Evolutionary conservation across 2,329 filamentous ascomycete species (phyloP), one percentile per base, ranked within the genome.

Genomic region (Trichoderma hamatum): DNA sequence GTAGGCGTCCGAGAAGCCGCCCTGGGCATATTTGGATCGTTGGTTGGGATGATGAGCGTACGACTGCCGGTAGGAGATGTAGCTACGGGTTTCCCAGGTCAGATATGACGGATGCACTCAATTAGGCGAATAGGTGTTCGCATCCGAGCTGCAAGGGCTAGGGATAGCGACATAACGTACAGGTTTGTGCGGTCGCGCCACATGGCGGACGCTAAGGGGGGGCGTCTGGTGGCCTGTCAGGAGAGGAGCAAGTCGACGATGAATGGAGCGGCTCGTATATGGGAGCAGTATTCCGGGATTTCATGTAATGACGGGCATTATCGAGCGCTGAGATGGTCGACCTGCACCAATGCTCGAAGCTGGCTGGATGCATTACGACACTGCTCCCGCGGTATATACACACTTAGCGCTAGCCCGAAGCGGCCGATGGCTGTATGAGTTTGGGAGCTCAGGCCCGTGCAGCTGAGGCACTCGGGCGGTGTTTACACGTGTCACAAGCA

Each of bases 101-200:
- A 61, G 61, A 52, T 54, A 61, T 73, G 58, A 71, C 66, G 68
- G 61, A 43, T 66, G 46, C 34, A 54, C 52, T 55, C n/a, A 58
- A 43, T 19, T 26, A 61, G 32, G 51, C 55, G 34, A 36, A 30
- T 10, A 60, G 32, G 43, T 32, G 34, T 30, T 39, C 19, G 49
- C 34, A 34, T 62, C 21, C 26, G 58, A 36, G 59, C 14, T 16
- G 26, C 52, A 58, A 26, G 26, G 36, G 19, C 19, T n/a, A 16
- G 56, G 34, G 49, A 55, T 43, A 34, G 56, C 19, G 30, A 21
- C 34, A 51, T 70, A 70, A 78, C 88, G 75, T 89, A 97, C 94
- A 99, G 92, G 80, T 98, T 99, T 75, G 96, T 99, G 83, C 96
- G 92, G 87, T 99, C 96, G 85, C 96, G 93, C 94, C 94, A 99